Base-by-base conservation (phyloP, 2,329 filamentous ascomycete genomes). In the Colletotrichum viniferum region DNA sequence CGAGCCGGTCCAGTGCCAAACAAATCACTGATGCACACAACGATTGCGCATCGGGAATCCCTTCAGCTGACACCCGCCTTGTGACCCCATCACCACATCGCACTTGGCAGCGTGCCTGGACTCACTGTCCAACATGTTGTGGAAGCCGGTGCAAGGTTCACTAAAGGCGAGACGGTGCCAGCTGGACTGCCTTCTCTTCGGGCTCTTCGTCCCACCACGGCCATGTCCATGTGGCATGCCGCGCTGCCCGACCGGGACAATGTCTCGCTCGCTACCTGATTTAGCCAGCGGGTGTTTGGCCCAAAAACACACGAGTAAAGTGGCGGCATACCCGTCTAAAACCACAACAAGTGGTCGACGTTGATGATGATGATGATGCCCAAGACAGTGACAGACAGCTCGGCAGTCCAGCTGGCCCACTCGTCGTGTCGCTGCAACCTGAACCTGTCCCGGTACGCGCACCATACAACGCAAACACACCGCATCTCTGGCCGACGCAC, bases 121-220 rank as follows among this genome's bases (percentile, higher is more conserved):
- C 24, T 64, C 4, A 43, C 38, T 43, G 38, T n/a, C 18, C 38
- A 43, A 43, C 18, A n/a, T 12, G 18, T 38, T 21, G 56, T 32
- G 28, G 34, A 14, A 55, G 16, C 60, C 52, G 14, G 72, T 43
- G 68, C 5, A 18, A 18, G 32, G 36, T 43, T 38, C 55, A 55
- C 36, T 24, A 28, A 61, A 66, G 38, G 30, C 55, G 32, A 34
- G 24, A 64, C 32, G 55, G 36, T 74, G 62, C 52, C 55, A 61
- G n/a, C 38, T 74, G 69, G 55, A 67, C 9, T 28, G 67, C 61
- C 52, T 71, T 71, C 60, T 66, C 52, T 55, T 66, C 58, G 67
- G 61, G 43, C 55, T 55, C 61, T 36, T 63, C 62, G 69, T 61
- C 60, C 67, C 34, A 56, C 28, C 63, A 48, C 18, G 18, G 43